Evolutionary conservation across 768 basidiomycete species (phyloP).

Genomic region (Leccinum imitatum): DNA sequence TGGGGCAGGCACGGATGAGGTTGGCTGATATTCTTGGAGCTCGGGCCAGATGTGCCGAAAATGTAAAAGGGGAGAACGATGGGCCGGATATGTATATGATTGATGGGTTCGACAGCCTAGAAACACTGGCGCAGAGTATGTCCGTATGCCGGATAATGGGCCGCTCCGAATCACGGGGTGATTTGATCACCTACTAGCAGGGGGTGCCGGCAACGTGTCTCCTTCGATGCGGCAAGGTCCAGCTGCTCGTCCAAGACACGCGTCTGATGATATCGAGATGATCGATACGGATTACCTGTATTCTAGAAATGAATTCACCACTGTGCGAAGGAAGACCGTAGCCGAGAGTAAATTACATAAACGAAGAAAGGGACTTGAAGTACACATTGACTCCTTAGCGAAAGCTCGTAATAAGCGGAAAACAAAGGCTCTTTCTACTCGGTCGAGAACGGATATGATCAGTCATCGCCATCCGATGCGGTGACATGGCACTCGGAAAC

Average conservation of each 20-base stretch:
- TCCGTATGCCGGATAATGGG: neutral
- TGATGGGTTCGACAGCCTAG: neutral
- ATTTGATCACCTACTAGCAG: neutral
- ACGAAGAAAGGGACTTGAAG: neutral
- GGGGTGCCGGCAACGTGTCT: slow-evolving; percentile 4
- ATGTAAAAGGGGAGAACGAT: neutral
- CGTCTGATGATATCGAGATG: slow-evolving; percentile 5
- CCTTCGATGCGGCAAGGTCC: neutral
- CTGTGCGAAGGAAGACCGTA: neutral
- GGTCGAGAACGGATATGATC: neutral
- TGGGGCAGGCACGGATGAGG: slow-evolving; percentile 15
- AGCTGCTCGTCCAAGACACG: slow-evolving; percentile 1
- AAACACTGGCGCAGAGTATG: neutral
- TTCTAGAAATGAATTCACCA: slow-evolving; percentile 9
- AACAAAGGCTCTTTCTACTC: neutral
- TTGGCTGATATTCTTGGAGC: neutral
- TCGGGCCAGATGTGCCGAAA: neutral
- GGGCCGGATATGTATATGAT: neutral
- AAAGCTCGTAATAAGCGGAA: slow-evolving; percentile 11
- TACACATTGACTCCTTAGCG: neutral
- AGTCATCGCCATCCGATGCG: neutral
- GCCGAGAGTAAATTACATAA: slow-evolving; percentile 12
- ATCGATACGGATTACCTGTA: slow-evolving; percentile 13
- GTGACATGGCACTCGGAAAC: neutral
- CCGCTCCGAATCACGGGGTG: neutral